phyloP scores from a whole-genome alignment of 257 asterid species.

The Solanum chmielewskii region DNA sequence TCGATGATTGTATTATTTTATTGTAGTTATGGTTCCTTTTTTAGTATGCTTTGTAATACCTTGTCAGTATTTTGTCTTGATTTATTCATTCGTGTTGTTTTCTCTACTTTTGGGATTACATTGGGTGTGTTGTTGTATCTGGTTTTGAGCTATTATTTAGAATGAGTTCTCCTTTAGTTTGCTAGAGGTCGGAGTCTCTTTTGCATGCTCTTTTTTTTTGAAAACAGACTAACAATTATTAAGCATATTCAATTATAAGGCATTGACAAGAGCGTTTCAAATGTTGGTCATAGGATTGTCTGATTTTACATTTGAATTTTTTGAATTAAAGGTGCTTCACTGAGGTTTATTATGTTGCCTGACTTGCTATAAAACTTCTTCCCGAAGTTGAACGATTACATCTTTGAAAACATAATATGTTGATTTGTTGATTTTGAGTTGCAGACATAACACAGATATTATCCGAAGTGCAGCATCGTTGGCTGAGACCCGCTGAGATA shows the following conservation, averaged over 20 bases:
- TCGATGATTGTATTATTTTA: background rate
- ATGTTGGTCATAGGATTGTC: background rate
- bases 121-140: background rate
- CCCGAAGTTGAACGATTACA: background rate
- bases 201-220: background rate
- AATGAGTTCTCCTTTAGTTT: background rate
- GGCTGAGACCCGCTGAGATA: constrained; percentile 96
- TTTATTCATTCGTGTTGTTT: background rate
- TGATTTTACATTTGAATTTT: background rate
- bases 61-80: background rate
- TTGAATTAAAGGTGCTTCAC: background rate
- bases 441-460: constrained; percentile 78
- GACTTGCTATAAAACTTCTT: background rate
- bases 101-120: too few relatives aligned
- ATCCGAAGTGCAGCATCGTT: constrained; percentile 68
- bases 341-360: background rate
- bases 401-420: background rate
- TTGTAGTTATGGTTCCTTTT: background rate
- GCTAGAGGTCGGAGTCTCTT: background rate
- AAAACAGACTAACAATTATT: background rate
- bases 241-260: background rate
- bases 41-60: background rate
- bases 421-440: constrained; percentile 10
- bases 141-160: background rate
- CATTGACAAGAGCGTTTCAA: background rate